phyloP scores from a whole-genome alignment of 1,284 basidiomycete species.

The Marasmius oreades region DNA sequence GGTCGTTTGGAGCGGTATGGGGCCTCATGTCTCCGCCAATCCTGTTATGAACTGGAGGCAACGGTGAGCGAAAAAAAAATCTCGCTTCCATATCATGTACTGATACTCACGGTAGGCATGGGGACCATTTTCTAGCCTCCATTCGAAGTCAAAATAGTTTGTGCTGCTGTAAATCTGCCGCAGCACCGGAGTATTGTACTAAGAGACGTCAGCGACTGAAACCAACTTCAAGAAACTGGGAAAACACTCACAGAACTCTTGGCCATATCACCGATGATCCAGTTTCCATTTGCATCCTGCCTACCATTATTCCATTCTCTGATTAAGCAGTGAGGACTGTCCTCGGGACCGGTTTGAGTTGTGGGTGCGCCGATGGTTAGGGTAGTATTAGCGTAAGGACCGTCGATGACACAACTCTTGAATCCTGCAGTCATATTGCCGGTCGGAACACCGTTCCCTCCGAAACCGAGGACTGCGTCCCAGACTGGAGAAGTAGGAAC shows the following conservation, averaged over 20 bases:
- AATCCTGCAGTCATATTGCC: not conserved
- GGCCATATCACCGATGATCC: not conserved
- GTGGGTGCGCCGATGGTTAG: not conserved
- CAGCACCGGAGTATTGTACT: not conserved
- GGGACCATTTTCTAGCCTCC: not conserved
- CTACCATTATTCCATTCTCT: not conserved
- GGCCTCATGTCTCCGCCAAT: not conserved
- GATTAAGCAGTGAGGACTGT: not conserved
- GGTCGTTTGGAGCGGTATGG: not conserved
- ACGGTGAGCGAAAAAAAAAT: not conserved
- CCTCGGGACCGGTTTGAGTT: no score
- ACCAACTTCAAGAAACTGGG: no score
- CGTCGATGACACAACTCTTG: not conserved
- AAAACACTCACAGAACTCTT: not conserved
- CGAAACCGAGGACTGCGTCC: not conserved
- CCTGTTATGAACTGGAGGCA: not conserved
- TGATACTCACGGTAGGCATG: not conserved
- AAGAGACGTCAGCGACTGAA: no score
- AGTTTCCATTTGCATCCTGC: not conserved
- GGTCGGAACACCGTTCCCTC: not conserved
- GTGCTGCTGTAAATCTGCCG: not conserved
- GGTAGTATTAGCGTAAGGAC: not conserved
- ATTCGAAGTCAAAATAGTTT: not conserved
- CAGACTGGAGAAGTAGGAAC: not conserved
- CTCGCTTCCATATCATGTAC: not conserved